Base-by-base conservation (phyloP, 106 monocot genomes). In the Allium cepa region DNA sequence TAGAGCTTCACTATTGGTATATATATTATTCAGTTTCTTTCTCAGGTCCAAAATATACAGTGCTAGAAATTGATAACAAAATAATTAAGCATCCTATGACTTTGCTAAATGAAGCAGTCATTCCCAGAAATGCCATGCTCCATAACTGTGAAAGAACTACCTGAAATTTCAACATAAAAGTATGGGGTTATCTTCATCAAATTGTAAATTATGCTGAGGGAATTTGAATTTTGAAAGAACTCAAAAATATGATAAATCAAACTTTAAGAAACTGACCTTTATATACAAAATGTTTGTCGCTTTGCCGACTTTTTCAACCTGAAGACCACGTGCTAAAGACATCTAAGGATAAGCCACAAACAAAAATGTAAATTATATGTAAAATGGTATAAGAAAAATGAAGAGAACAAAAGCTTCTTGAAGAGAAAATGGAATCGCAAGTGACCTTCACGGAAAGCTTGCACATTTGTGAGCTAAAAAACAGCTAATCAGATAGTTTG, bases 271-370 rank as follows among this genome's bases (percentile, higher is more conserved):
- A 69, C 27, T 27, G 17, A 87, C 87, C 82, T 80, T 80, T 46
- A 78, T 48, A 53, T 79, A 87, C 17, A 73, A 62, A 53, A 87
- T 75, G 60, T 83, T 87, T 28, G 75, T 80, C 47, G 47, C 69
- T 72, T 78, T 87, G 71, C 82, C 64, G 13, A 79, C 72, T 72
- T 79, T 83, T 48, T 74, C 79, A 46, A 87, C 77, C 62, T 87
- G 87, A 69, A 87, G 87, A 46, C 87, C 87, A 60, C 82, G 82
- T 7, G 83, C 87, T 56, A 82, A 53, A 64, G 59, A 75, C 17
- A 83, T 69, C 87, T 87, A 77, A 46, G 57, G 26, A 62, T 50
- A 59, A 16, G 59, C 48, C 15, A 64, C 3, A 47, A 36, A 36
- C 36, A 36, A 36, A 36, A 36, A 2, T 1, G 36, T 36, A 36